phyloP scores from a whole-genome alignment of 108 stramenopile species.

The Parietichytrium sp. region DNA sequence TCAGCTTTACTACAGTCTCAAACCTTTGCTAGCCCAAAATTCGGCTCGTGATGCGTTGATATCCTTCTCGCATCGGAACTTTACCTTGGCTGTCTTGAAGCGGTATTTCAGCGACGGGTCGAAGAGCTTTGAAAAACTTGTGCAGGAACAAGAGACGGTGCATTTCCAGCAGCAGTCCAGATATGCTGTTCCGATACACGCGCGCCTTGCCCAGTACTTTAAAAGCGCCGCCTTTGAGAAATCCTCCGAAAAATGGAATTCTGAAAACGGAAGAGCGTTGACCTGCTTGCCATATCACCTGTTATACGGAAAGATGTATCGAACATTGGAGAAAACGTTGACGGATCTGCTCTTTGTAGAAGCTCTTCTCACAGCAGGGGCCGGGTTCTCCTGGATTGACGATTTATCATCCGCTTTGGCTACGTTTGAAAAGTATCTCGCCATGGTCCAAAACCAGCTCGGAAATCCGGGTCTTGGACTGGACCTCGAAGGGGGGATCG shows the following conservation, averaged over 20 bases:
- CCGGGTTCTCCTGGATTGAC: conserved; percentile 31
- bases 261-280: not conserved
- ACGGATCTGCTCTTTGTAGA: conserved; percentile 25
- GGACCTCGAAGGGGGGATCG: not conserved
- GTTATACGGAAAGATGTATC: not conserved
- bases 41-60: conserved; percentile 18
- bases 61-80: conserved; percentile 4
- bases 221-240: not conserved
- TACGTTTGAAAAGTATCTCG: not conserved
- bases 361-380: not conserved
- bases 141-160: too few relatives aligned
- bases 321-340: conserved; percentile 1
- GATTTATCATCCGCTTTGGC: not conserved
- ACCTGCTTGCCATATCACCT: conserved; percentile 3
- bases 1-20: conserved; percentile 19
- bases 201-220: conserved; percentile 15
- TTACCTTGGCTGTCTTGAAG: conserved; percentile 3
- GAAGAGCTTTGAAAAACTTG: too few relatives aligned
- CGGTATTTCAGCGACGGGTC: conserved; percentile 2
- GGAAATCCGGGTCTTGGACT: not conserved
- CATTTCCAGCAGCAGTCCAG: too few relatives aligned
- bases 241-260: not conserved
- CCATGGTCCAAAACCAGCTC: not conserved
- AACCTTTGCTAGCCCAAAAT: not conserved
- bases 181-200: conserved; percentile 25